Conservation (phyloP, 2,329 filamentous ascomycete species). For the Trichoderma sp. region DNA sequence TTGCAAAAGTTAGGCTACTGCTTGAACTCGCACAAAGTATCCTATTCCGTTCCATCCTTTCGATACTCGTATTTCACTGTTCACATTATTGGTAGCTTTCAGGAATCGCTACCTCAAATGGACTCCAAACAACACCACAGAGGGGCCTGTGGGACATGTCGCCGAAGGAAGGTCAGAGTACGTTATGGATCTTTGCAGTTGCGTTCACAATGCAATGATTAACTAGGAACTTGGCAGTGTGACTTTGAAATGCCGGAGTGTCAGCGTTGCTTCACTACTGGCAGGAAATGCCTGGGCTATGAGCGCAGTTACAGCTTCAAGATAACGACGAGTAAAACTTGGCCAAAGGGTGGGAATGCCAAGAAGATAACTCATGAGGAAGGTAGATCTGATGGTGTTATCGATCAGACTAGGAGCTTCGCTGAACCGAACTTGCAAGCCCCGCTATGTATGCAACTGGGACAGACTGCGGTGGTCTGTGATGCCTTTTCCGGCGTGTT, state of each 20-base stretch:
- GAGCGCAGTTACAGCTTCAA: not conserved
- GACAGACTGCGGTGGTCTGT: not conserved
- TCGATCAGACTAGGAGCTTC: not conserved
- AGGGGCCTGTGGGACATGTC: not conserved
- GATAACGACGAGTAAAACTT: not conserved
- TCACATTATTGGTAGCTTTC: not conserved
- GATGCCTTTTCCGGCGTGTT: not conserved
- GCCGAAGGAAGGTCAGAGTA: not conserved
- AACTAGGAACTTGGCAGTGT: not conserved
- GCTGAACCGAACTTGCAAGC: not conserved
- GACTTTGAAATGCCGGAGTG: not conserved
- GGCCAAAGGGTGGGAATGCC: not conserved
- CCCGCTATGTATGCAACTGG: not conserved
- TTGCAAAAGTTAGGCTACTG: not conserved
- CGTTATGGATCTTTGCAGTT: not conserved
- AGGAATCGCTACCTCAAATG: not conserved
- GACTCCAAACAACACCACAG: not conserved
- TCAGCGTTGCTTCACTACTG: not conserved
- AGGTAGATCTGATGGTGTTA: not conserved
- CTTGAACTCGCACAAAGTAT: not conserved
- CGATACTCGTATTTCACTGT: not conserved
- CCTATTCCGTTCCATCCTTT: not conserved
- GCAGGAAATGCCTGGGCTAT: not conserved
- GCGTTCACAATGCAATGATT: not conserved
- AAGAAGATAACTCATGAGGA: not conserved